Evolutionary conservation across 257 asterid species (phyloP).

Genomic region (Nicotiana obtusifolia): DNA sequence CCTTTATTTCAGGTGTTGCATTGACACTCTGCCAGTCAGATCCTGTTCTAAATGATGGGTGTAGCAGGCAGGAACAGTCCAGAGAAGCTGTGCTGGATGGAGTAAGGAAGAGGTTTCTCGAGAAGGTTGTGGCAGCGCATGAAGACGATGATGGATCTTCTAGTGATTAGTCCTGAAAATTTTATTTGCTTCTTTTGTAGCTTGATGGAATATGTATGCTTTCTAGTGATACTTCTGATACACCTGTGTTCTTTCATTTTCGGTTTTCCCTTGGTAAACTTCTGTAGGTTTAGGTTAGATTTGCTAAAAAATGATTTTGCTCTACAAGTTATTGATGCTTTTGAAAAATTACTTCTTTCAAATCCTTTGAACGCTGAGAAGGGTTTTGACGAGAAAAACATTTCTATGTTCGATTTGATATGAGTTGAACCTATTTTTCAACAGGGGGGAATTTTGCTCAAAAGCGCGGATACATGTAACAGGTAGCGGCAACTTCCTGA

Average conservation of each 20-base stretch:
- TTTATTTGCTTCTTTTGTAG: conserved; percentile 1
- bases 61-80: conserved; percentile 55
- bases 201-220: conserved; percentile 3
- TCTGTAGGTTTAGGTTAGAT: not conserved
- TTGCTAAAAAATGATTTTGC: not conserved
- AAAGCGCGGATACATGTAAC: not conserved
- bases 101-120: conserved; percentile 74
- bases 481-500: not conserved
- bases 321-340: not conserved
- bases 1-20: conserved; percentile 62
- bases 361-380: not conserved
- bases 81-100: conserved; percentile 73
- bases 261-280: not conserved
- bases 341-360: not conserved
- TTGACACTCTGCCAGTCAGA: conserved; percentile 77
- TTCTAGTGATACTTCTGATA: not conserved
- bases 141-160: conserved; percentile 81
- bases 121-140: conserved; percentile 68
- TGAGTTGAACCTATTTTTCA: not conserved
- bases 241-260: not conserved
- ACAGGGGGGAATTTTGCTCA: not conserved
- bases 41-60: conserved; percentile 83
- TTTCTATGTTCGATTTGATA: not conserved
- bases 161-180: conserved; percentile 44
- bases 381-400: not conserved